Conservation (phyloP, 2,329 filamentous ascomycete genomes). For the Pleurostoma richardsiae region DNA sequence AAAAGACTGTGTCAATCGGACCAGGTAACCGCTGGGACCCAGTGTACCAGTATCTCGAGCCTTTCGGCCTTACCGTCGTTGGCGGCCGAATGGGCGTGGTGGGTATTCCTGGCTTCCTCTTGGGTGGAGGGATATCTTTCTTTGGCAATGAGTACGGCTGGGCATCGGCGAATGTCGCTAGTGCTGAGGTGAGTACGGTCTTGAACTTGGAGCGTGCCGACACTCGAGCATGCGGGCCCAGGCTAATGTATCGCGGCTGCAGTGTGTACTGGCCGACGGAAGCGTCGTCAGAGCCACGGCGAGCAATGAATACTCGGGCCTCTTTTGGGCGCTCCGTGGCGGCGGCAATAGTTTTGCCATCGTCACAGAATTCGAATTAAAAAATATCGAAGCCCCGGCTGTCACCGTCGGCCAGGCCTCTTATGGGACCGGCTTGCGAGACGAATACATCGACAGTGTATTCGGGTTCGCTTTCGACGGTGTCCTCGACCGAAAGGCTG, state of each 20-base stretch:
- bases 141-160: slow-evolving; percentile 6
- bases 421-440: slow-evolving; percentile 1
- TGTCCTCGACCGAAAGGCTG: slow-evolving; percentile 4
- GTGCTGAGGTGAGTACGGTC: background rate
- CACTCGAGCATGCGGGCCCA: no score
- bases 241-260: slow-evolving; percentile 15
- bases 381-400: slow-evolving; percentile 7
- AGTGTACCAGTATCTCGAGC: slow-evolving; percentile 20
- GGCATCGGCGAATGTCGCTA: background rate
- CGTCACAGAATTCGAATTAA: slow-evolving; percentile 21
- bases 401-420: background rate
- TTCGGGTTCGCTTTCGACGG: slow-evolving; percentile 5
- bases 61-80: slow-evolving; percentile 14
- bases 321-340: slow-evolving; percentile 21
- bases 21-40: slow-evolving; percentile 21
- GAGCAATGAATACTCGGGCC: slow-evolving; percentile 16
- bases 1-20: slow-evolving; percentile 20
- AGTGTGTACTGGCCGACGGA: slow-evolving; percentile 17
- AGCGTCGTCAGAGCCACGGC: slow-evolving; percentile 16
- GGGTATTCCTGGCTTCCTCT: slow-evolving; percentile 20
- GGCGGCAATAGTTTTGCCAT: slow-evolving; percentile 22
- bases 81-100: slow-evolving; percentile 21
- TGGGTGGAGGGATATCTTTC: slow-evolving; percentile 27
- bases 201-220: no score
- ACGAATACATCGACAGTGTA: slow-evolving; percentile 3